Base-by-base conservation (phyloP, 495 filamentous ascomycete species). In the Xylaria longipes region DNA sequence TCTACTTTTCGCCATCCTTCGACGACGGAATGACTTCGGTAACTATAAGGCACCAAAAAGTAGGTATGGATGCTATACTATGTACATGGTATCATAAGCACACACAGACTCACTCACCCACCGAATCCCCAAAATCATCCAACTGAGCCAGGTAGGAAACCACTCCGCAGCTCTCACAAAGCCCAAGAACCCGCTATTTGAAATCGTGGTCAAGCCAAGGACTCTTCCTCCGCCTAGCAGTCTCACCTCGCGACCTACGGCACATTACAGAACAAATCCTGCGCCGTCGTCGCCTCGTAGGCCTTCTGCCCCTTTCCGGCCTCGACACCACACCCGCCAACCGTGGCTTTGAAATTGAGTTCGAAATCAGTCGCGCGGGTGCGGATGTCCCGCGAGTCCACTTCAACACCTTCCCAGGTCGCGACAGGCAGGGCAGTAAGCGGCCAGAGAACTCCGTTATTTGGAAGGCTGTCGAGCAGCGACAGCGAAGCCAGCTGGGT, bases 351-450 rank as follows among this genome's bases (percentile, higher is more conserved):
- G 61, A 87, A 86, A 56, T 81, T 76, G 0, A 74, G 62, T 29
- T 81, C 76, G 68, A 85, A 89, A 20, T 81, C 81, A 7, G 61
- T 71, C 20, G 84, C 80, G 11, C 68, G 71, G 3, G 68, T 72
- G 62, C 84, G 78, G 37, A 89, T 76, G 5, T 77, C 73, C 48
- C 60, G 65, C 5, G 80, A 65, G 5, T 62, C 71, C n/a, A 77
- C 79, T 15, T 67, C 6, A 37, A 25, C 69, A 8, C 84, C 84
- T 27, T 85, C 80, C 83, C 83, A 87, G 0, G 71, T 48, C 52
- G 84, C n/a, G 56, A 84, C 58, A 11, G 84, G 80, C 65, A 87
- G 72, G 1, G 82, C 77, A 14, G 77, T 71, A 45, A 86, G 79
- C 7, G 78, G 71, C 31, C 77, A 70, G 46, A 86, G 68, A 4